Evolutionary conservation across 2,329 filamentous ascomycete genomes (phyloP).

Genomic region (Corynespora cassiicola): DNA sequence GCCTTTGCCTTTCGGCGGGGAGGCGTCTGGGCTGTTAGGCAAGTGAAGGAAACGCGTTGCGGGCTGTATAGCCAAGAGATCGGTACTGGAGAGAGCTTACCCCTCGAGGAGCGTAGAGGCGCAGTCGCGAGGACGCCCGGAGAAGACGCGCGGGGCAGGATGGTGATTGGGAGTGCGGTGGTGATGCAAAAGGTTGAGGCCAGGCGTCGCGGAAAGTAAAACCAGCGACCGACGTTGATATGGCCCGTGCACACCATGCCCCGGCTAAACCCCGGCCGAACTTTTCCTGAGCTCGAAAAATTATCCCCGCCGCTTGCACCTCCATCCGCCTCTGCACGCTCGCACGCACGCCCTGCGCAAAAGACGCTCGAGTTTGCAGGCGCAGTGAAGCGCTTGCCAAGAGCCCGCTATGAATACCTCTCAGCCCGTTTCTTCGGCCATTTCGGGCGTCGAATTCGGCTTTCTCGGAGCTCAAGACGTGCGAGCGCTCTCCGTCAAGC

Average conservation of each 20-base stretch:
- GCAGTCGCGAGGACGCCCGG: conserved; percentile 1
- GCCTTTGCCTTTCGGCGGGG: conserved; percentile 1
- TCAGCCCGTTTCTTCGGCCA: conserved; percentile 81
- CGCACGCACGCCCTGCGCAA: too few relatives aligned
- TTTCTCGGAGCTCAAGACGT: conserved; percentile 86
- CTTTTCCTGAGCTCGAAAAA: conserved; percentile 38
- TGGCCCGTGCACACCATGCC: conserved; percentile 14
- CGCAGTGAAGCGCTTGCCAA: conserved; percentile 14
- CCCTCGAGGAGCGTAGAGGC: conserved; percentile 5
- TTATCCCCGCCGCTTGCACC: conserved; percentile 28
- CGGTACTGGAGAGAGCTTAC: too few relatives aligned
- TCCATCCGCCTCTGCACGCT: background rate
- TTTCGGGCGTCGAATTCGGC: conserved; percentile 88
- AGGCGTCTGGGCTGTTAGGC: background rate
- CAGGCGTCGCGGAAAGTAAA: conserved; percentile 3
- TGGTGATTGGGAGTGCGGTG: background rate
- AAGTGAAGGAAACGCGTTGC: too few relatives aligned
- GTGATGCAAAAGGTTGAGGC: conserved; percentile 4
- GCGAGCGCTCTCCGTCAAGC: conserved; percentile 86
- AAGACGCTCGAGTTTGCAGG: conserved; percentile 17
- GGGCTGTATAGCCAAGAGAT: too few relatives aligned
- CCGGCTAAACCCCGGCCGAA: conserved; percentile 33
- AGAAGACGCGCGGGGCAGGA: background rate
- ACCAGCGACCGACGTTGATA: conserved; percentile 7
- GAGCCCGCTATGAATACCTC: conserved; percentile 52